Evolutionary conservation across 2,329 filamentous ascomycete genomes (phyloP).

Genomic region (Emergomyces pasteurianus): DNA sequence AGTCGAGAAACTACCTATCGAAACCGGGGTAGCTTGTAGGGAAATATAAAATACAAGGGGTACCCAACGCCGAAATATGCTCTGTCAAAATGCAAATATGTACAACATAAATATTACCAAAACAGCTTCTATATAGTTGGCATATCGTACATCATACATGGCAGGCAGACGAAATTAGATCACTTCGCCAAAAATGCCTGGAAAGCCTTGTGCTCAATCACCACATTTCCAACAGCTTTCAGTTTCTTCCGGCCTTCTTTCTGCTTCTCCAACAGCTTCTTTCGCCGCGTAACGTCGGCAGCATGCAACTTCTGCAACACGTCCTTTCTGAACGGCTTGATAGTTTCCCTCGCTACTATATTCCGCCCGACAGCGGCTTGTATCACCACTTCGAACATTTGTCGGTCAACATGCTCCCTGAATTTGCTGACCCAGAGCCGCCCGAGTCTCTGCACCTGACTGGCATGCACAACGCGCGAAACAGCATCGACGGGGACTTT

Average conservation of each 20-base stretch:
- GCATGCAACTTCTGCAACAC: constrained; percentile 89
- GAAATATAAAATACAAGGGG: neutral
- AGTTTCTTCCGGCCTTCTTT: constrained; percentile 89
- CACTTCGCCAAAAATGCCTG: constrained; percentile 84
- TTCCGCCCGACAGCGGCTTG: constrained; percentile 75
- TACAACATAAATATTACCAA: neutral
- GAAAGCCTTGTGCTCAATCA: constrained; percentile 94
- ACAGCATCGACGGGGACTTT: constrained; percentile 89
- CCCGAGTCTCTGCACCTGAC: constrained; percentile 69
- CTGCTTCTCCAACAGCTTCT: constrained; percentile 89
- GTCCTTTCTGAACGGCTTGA: constrained; percentile 95
- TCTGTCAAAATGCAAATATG: neutral
- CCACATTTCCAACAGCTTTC: constrained; percentile 65
- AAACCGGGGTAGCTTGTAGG: neutral
- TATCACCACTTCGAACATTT: constrained; percentile 96
- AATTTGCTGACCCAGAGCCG: constrained; percentile 88
- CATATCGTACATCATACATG: neutral
- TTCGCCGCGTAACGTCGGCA: constrained; percentile 67
- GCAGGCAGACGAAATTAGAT: neutral
- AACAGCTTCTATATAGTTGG: neutral
- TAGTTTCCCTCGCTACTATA: constrained; percentile 81
- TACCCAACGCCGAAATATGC: neutral
- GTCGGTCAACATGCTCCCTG: constrained; percentile 89
- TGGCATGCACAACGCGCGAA: constrained; percentile 73
- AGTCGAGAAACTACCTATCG: neutral